Percentiles rank a stretch among this genome's conserved stretches.
phyloP scores from a whole-genome alignment of 2,329 filamentous ascomycete genomes.

The Beauveria bassiana region DNA sequence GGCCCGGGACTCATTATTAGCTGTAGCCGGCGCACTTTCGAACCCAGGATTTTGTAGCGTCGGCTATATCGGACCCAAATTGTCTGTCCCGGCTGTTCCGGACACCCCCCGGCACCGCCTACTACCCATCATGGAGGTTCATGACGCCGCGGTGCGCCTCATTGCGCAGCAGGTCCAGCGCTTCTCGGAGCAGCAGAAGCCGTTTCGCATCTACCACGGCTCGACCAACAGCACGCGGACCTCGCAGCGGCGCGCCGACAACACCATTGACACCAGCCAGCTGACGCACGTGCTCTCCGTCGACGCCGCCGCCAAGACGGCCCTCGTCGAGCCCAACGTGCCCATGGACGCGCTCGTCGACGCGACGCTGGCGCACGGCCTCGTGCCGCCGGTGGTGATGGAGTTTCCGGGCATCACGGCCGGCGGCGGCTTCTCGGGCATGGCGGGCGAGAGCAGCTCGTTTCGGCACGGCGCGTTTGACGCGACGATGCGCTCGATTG shows the following conservation, averaged over 20 bases:
- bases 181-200: conserved; percentile 36
- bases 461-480: conserved; percentile 62
- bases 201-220: conserved; percentile 71
- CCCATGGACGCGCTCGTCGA: conserved; percentile 57
- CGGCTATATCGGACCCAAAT: too few species aligned
- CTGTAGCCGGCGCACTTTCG: neutral
- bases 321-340: conserved; percentile 63
- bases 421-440: conserved; percentile 60
- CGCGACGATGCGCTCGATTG: conserved; percentile 50
- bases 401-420: conserved; percentile 67
- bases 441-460: conserved; percentile 60
- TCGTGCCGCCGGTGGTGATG: conserved; percentile 61
- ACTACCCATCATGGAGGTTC: conserved; percentile 30
- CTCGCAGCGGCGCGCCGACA: conserved; percentile 38
- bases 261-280: conserved; percentile 58
- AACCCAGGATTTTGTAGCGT: neutral
- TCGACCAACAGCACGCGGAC: conserved; percentile 69
- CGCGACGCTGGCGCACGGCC: conserved; percentile 44
- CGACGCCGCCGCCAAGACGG: conserved; percentile 44
- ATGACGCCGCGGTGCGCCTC: conserved; percentile 34
- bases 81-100: neutral
- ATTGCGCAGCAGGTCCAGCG: conserved; percentile 36
- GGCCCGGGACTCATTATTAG: neutral
- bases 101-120: neutral
- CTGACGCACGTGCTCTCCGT: conserved; percentile 57